Base-by-base conservation (phyloP, 2,329 filamentous ascomycete species). In the Claviceps sp. region DNA sequence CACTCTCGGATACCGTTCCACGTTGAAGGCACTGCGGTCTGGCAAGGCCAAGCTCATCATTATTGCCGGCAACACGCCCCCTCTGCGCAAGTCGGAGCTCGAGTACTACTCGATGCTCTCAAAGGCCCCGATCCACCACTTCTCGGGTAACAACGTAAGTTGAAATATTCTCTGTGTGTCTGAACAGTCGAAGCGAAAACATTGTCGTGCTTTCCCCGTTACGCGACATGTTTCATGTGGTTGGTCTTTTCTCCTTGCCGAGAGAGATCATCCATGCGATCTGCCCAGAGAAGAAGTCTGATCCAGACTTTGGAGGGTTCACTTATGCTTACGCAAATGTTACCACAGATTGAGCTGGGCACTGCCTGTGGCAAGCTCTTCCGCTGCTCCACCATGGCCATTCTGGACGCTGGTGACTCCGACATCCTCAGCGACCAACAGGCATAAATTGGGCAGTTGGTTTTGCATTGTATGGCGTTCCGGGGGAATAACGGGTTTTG, bases 31-130 rank as follows among this genome's bases (percentile, higher is more conserved):
- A 63, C 86, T 97, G 64, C 87, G 91, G 68, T 86, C 84, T 63
- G 90, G 91, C 74, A 97, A 96, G 85, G 93, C 93, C 73, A 97
- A 97, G 87, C 84, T 96, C 62, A 88, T 97, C 72, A 89, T 95
- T 76, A 94, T 95, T 55, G 68, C 70, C 64, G 89, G 87, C 76
- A 97, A 98, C 82, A 95, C 90, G 63, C 90, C 91, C 69, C 93
- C 93, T 73, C 87, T 98, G 66, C 85, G 91, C 74, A 98, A 97
- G 85, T 88, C 82, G 67, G 91, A 97, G 81, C 83, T 96, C 59
- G 91, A 96, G 79, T 96, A 88, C 78, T 89, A 90, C 79, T 81
- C 81, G 71, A 93, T 93, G 88, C 74, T 95, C 66, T 84, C 84
- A 72, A 95, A 97, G 84, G 88, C 85, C 65, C 84, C 86, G 60